Evolutionary conservation across 495 filamentous ascomycete species (phyloP).

Genomic region (Talaromyces liani): DNA sequence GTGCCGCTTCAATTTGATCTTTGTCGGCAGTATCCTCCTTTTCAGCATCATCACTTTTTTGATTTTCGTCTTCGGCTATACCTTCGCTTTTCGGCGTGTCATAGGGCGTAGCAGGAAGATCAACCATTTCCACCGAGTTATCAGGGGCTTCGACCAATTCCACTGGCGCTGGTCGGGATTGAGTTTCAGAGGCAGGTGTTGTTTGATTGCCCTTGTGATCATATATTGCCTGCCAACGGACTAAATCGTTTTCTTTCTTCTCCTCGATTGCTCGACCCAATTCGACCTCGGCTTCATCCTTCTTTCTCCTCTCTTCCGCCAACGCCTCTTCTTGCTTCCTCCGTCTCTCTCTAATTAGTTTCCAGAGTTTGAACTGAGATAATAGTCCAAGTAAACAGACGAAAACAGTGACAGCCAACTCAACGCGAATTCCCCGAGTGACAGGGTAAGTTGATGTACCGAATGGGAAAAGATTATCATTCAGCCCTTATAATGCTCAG

Average conservation of each 20-base stretch:
- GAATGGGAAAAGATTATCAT: slow-evolving; percentile 71
- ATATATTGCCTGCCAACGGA: slow-evolving; percentile 76
- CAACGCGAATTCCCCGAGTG: slow-evolving; percentile 78
- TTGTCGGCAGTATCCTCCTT: not conserved
- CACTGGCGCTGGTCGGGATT: slow-evolving; percentile 4
- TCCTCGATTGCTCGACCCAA: slow-evolving; percentile 62
- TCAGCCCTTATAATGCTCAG: slow-evolving; percentile 47
- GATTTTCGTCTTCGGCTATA: not conserved
- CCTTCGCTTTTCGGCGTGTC: not conserved
- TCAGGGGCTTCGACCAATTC: slow-evolving; percentile 9
- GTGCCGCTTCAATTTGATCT: not conserved
- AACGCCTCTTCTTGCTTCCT: slow-evolving; percentile 50
- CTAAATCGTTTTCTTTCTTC: slow-evolving; percentile 56
- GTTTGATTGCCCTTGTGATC: slow-evolving; percentile 34
- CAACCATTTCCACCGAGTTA: slow-evolving; percentile 13
- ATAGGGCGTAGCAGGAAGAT: slow-evolving; percentile 6
- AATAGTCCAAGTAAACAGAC: slow-evolving; percentile 67
- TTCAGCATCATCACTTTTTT: not conserved
- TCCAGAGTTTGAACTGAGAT: slow-evolving; percentile 84
- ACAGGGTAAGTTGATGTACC: slow-evolving; percentile 71
- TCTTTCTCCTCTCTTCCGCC: slow-evolving; percentile 47
- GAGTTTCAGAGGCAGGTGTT: not conserved
- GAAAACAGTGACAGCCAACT: slow-evolving; percentile 71
- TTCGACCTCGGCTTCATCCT: slow-evolving; percentile 64
- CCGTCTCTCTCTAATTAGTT: slow-evolving; percentile 68